Percentiles rank a stretch among this genome's conserved stretches.
Evolutionary conservation across 495 filamentous ascomycete species (phyloP).

Genomic region (Pseudevernia furfuracea): DNA sequence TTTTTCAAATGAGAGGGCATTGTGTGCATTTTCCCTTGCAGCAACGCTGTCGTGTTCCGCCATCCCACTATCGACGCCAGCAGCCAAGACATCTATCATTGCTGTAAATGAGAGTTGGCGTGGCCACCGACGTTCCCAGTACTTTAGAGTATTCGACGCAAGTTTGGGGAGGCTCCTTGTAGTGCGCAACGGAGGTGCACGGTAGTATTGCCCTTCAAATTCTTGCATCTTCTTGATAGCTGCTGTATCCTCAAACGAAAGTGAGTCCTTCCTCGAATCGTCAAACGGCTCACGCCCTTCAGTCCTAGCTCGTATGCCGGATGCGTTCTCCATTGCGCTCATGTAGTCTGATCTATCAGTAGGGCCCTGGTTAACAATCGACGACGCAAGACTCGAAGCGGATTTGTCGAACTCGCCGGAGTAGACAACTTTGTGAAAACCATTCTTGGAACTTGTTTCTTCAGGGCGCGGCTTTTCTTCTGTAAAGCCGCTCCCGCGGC

Average conservation of each 20-base stretch:
- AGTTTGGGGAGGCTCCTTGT: constrained; percentile 41
- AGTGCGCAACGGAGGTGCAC: constrained; percentile 34
- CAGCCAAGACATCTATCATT: constrained; percentile 64
- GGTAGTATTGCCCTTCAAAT: constrained; percentile 12
- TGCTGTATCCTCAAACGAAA: constrained; percentile 14
- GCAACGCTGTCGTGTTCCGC: constrained; percentile 30
- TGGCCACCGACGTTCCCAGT: constrained; percentile 58
- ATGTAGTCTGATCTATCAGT: not conserved
- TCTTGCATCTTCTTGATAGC: constrained; percentile 19
- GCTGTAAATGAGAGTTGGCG: constrained; percentile 80
- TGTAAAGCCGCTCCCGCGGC: constrained; percentile 13
- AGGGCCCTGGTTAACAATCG: not conserved
- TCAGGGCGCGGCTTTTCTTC: constrained; percentile 5
- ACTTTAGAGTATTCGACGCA: constrained; percentile 18
- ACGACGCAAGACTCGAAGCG: constrained; percentile 18
- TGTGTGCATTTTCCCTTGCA: constrained; percentile 24
- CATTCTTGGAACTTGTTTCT: not conserved
- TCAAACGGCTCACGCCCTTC: constrained; percentile 10
- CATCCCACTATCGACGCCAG: constrained; percentile 23
- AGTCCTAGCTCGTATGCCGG: constrained; percentile 13
- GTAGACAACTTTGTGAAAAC: not conserved
- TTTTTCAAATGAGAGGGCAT: constrained; percentile 40
- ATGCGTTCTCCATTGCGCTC: constrained; percentile 10
- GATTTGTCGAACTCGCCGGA: constrained; percentile 13
- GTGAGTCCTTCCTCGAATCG: constrained; percentile 11